Evolutionary conservation across 176 grass and related monocot species (phyloP), one percentile per base, ranked within the genome.

Genomic region (Cymbopogon citratus): DNA sequence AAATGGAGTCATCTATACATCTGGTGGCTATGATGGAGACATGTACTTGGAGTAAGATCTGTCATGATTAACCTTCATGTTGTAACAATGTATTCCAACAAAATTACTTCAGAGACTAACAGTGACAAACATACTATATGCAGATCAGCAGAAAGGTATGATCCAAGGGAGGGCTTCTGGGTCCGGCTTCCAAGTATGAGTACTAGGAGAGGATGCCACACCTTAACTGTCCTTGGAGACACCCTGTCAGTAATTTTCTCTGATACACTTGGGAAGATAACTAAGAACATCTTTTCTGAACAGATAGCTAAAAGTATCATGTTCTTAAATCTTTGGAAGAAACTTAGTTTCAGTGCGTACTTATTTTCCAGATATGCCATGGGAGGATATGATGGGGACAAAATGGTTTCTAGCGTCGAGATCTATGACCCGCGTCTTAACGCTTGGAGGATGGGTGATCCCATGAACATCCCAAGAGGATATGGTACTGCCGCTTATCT

Each of bases 141-240:
- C 85, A 98, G 95, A 38, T 93, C 95, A 73, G 85, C 88, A 72
- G 92, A 98, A 94, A 92, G 92, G 81, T 98, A 88, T 65, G 95
- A 98, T 82, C 92, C 95, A 62, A 92, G 95, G 76, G 95, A 98
- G 80, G 95, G 92, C 45, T 93, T 86, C 82, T 98, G 95, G 95
- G 86, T 81, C 13, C 71, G 77, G 76, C 70, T 95, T 74, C 92
- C 95, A 69, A 88, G 82, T 88, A 91, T 98, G 95, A 88, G 80
- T 38, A 62, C 68, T 57, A 91, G 79, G 81, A 93, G 92, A 90
- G 95, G 92, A 64, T 98, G 87, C 71, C 88, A 89, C 13, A 71
- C 90, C 25, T 71, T 91, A 57, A 77, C 87, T 76, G 82, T 79
- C 24, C 23, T 98, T 19, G 78, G 86, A 56, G 87, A 82, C 3